Base-by-base conservation (phyloP, 352 stramenopile genomes). In the Globisporangium heterothallicum region DNA sequence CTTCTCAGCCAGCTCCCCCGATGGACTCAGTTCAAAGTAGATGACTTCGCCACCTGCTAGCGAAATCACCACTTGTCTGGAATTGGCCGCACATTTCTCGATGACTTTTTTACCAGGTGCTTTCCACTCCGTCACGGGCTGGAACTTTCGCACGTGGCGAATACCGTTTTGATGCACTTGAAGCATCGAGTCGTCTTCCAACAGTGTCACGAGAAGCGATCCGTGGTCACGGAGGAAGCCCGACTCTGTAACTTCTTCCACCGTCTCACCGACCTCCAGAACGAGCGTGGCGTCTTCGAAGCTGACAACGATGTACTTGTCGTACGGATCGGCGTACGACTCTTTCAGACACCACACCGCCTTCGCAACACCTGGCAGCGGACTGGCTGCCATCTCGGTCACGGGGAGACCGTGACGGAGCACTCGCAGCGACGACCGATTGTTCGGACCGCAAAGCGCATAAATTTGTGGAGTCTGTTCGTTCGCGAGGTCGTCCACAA, bases 211-310 rank as follows among this genome's bases (percentile, higher is more conserved):
- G 18, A 97, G 74, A 30, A 99, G 80, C 5, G 97, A 99, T 4
- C 88, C 90, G 34, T 95, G 84, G 50, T 98, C 96, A 13, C 86
- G 90, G 22, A 98, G 56, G 60, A 99, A 98, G 13, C 95, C 96
- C 6, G 83, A 95, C 46, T 98, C 90, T 21, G 86, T 92, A 21
- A 99, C 95, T 74, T 99, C 94, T 70, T 99, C 96, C 0, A 99
- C 96, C 2, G 86, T 98, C 30, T 99, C 96, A 14, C 96, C 96
- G 36, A 99, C 93, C 50, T 90, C 84, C 8, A 99, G 74, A 13
- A 99, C 97, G 24, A 99, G 82, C 16, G 97, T 99, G 35, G 96
- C 96, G 63, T 99, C 97, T 58, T 97, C 94, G 74, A 99, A 99
- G 43, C 90, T 98, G n/a, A 99, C 97, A 13, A 99, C 93, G 64